Percentiles rank a stretch among this genome's conserved stretches.
Conservation (phyloP, 2,329 filamentous ascomycete genomes). For the Colletotrichum liaoningense region DNA sequence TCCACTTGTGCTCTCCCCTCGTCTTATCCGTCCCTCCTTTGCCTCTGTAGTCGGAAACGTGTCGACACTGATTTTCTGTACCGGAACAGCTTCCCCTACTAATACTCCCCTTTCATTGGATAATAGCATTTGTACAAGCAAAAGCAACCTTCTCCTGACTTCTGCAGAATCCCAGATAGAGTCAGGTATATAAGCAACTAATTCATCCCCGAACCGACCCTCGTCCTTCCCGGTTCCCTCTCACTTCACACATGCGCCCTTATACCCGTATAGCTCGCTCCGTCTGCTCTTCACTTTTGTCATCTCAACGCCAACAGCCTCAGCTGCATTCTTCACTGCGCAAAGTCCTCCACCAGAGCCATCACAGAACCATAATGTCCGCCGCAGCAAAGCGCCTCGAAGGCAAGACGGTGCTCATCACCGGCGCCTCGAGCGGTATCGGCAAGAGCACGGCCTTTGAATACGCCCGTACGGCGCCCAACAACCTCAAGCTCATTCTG, state of each 20-base stretch:
- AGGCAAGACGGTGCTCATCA: conserved; percentile 93
- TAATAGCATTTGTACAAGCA: background rate
- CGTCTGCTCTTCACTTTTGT: conserved; percentile 9
- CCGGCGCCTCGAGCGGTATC: conserved; percentile 93
- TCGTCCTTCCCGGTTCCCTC: background rate
- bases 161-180: conserved; percentile 4
- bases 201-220: background rate
- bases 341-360: background rate
- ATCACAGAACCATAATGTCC: conserved; percentile 52
- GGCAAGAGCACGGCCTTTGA: conserved; percentile 86
- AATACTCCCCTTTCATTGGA: conserved; percentile 1
- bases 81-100: background rate
- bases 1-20: conserved; percentile 18
- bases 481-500: conserved; percentile 84
- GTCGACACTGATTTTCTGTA: conserved; percentile 10
- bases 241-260: conserved; percentile 16
- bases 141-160: background rate
- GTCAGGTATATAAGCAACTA: background rate
- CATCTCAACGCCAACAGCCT: background rate
- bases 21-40: conserved; percentile 28
- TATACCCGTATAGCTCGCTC: background rate
- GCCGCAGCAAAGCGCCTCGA: conserved; percentile 84
- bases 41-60: conserved; percentile 25
- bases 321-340: conserved; percentile 3
- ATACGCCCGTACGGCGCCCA: conserved; percentile 87